Conservation (phyloP, 345 rosid genomes). For the Murraya koenigii region DNA sequence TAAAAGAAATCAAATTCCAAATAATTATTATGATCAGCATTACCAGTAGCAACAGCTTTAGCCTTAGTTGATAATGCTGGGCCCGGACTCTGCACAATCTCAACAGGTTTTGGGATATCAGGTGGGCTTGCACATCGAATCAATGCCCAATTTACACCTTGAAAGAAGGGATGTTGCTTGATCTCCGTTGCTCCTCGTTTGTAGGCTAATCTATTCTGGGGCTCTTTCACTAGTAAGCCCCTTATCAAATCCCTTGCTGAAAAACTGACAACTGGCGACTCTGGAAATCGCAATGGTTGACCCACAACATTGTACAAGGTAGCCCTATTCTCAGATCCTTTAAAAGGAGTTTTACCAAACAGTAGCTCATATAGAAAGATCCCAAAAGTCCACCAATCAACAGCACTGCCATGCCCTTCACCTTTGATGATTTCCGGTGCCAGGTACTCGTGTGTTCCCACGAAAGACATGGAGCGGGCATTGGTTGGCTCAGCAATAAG, state of each 20-base stretch:
- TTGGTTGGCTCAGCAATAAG: conserved; percentile 91
- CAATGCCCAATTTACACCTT: conserved; percentile 86
- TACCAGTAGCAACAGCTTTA: conserved; percentile 31
- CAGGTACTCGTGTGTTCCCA: conserved; percentile 86
- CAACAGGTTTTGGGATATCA: conserved; percentile 68
- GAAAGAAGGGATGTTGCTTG: conserved; percentile 80
- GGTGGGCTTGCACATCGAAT: conserved; percentile 83
- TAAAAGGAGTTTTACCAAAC: conserved; percentile 85
- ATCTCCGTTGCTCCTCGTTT: conserved; percentile 85
- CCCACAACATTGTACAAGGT: conserved; percentile 83
- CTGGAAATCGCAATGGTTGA: conserved; percentile 73
- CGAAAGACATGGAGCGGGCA: conserved; percentile 89
- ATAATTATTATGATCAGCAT: conserved; percentile 49
- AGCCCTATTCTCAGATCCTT: conserved; percentile 78
- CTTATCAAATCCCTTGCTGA: conserved; percentile 74
- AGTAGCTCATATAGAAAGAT: conserved; percentile 72
- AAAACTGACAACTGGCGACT: conserved; percentile 71
- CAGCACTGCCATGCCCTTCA: conserved; percentile 88
- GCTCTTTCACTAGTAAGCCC: conserved; percentile 79
- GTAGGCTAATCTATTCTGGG: conserved; percentile 69
- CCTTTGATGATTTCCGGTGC: conserved; percentile 90
- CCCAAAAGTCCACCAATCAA: conserved; percentile 93
- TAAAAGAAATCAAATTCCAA: conserved; percentile 80
- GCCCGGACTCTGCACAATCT: conserved; percentile 43
- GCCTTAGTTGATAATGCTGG: conserved; percentile 42